phyloP scores from a whole-genome alignment of 2,329 filamentous ascomycete genomes.

The Hysterium pulicare region DNA sequence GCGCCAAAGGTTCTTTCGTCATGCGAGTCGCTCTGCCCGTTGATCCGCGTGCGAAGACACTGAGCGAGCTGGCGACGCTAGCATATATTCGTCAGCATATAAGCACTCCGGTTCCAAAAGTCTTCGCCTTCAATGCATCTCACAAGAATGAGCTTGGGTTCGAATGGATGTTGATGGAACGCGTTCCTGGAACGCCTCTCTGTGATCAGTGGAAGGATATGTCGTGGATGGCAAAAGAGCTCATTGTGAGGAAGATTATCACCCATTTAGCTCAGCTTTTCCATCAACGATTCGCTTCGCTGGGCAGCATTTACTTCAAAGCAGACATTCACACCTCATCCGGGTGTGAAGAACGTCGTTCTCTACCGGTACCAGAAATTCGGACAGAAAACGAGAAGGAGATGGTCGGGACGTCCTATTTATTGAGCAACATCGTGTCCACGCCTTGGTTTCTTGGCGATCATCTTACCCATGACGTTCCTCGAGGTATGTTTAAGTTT shows the following conservation, averaged over 20 bases:
- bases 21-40: constrained; percentile 14
- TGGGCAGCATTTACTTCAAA: not conserved
- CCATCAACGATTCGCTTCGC: not conserved
- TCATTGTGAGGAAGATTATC: not conserved
- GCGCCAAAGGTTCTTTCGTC: constrained; percentile 16
- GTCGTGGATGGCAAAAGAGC: not conserved
- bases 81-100: constrained; percentile 11
- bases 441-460: not conserved
- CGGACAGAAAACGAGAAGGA: not conserved
- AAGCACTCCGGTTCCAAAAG: constrained; percentile 12
- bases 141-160: constrained; percentile 12
- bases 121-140: constrained; percentile 13
- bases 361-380: too few species aligned
- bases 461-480: not conserved
- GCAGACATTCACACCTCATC: too few species aligned
- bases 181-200: not conserved
- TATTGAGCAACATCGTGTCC: not conserved
- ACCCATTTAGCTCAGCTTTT: not conserved
- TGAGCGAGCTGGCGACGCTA: constrained; percentile 16
- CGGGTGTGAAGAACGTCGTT: too few species aligned
- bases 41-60: constrained; percentile 11
- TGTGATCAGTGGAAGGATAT: not conserved
- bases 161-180: constrained; percentile 20
- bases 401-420: not conserved
- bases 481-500: not conserved